Evolutionary conservation across 805 yeast genomes (phyloP).

Genomic region (Metschnikowia sp.): DNA sequence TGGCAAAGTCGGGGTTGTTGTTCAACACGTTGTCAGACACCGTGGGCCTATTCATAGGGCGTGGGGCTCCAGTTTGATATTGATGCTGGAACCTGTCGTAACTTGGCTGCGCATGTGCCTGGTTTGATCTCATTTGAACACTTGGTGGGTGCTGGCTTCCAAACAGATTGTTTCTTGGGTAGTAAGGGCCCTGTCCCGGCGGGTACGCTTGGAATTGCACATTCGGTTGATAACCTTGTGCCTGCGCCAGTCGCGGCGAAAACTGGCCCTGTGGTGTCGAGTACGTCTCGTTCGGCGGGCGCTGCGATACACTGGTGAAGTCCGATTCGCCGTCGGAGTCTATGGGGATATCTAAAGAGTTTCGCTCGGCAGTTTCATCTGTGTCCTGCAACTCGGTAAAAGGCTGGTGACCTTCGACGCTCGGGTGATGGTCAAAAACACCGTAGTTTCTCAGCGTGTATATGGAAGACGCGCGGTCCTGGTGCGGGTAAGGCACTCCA

Average conservation of each 20-base stretch:
- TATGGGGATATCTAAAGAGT: constrained; percentile 10
- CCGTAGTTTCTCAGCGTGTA: constrained; percentile 23
- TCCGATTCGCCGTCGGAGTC: constrained; percentile 53
- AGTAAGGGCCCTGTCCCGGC: background rate
- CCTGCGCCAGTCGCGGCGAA: constrained; percentile 2
- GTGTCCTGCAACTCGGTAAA: constrained; percentile 37
- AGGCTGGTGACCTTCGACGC: constrained; percentile 45
- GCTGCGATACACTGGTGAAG: constrained; percentile 75
- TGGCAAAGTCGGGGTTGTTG: constrained; percentile 39
- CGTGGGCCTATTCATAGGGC: constrained; percentile 26
- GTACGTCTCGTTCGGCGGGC: constrained; percentile 58
- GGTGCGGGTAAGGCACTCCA: constrained; percentile 25
- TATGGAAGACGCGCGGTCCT: constrained; percentile 17
- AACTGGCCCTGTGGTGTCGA: constrained; percentile 8
- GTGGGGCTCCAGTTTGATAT: constrained; percentile 8
- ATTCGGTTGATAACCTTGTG: background rate
- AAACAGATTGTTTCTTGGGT: background rate
- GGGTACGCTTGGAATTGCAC: constrained; percentile 3
- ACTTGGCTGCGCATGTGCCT: constrained; percentile 1
- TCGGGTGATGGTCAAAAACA: constrained; percentile 45
- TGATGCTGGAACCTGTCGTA: constrained; percentile 8
- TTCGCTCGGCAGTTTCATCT: constrained; percentile 9
- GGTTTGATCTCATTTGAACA: background rate
- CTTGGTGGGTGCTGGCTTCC: background rate
- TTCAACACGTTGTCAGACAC: constrained; percentile 37